Base-by-base conservation (phyloP, 148 eudicot genomes). In the Bassia scoparia region DNA sequence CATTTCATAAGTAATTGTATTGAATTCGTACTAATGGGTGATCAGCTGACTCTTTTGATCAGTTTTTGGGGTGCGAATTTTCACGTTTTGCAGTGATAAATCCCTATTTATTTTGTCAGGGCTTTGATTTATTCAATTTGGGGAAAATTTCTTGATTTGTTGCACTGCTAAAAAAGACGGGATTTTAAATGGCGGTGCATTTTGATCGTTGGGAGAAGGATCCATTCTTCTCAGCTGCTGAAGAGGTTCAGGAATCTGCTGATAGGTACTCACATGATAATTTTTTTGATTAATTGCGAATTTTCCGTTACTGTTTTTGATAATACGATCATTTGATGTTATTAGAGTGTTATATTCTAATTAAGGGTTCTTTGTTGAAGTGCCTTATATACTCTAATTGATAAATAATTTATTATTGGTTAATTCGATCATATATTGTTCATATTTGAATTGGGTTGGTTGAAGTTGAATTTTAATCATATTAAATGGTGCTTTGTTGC, bases 141-240 rank as follows among this genome's bases (percentile, higher is more conserved):
- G 26, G 60, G 60, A 55, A 20, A n/a, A 8, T n/a, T 1, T n/a
- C 29, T 29, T 55, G 1, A n/a, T 26, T 26, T 27, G 12, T 26
- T 58, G 33, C 18, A 58, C 27, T 58, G 62, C 27, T n/a, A 55
- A 6, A 26, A 3, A 55, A 16, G 24, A 53, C 24, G 67, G 23
- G 34, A 61, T 68, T 74, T 55, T 27, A 70, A 59, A 91, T 91
- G 97, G 87, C 88, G 33, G 63, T 89, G 56, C 74, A 82, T 44
- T 91, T 91, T 50, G 89, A 91, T 81, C 86, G 85, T 52, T 91
- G 97, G 97, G 93, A 91, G 76, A 91, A 86, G 61, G 97, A 91
- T 83, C 93, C 93, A 12, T 91, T 86, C 80, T 91, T 91, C 78
- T 76, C 87, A 55, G 97, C 89, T 23, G 97, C 97, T 18, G 97